phyloP scores from a whole-genome alignment of 148 eudicot species.

The Pharnaceum exiguum region DNA sequence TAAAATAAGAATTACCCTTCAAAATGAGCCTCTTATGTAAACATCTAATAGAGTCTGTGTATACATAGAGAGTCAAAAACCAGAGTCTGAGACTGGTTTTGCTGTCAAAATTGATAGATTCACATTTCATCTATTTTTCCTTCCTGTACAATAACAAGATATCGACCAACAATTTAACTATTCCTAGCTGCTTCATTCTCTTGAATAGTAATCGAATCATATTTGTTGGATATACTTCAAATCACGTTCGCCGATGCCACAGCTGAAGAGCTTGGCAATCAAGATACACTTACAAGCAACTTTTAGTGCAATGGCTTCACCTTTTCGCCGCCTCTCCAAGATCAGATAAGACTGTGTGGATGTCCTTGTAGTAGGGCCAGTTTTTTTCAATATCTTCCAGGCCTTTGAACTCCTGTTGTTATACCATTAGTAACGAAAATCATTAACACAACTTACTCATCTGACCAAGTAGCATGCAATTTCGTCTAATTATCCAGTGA shows the following conservation, averaged over 20 bases:
- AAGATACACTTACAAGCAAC: not conserved
- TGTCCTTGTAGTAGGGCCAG: slow-evolving; percentile 69
- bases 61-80: too few species aligned
- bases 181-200: slow-evolving; percentile 1
- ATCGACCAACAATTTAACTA: not conserved
- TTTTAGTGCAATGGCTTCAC: slow-evolving; percentile 20
- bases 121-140: not conserved
- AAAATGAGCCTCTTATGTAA: too few species aligned
- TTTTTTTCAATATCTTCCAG: too few species aligned
- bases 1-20: too few species aligned
- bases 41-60: too few species aligned
- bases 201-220: too few species aligned
- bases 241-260: slow-evolving; percentile 1
- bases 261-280: not conserved
- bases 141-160: slow-evolving; percentile 9
- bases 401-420: too few species aligned
- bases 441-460: too few species aligned
- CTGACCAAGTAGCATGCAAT: too few species aligned
- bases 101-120: slow-evolving; percentile 23
- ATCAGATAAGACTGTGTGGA: slow-evolving; percentile 51
- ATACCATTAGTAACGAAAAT: too few species aligned
- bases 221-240: slow-evolving; percentile 1
- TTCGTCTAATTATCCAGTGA: too few species aligned
- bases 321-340: slow-evolving; percentile 35
- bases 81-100: not conserved